Percentiles rank a stretch among this genome's conserved stretches.
These are phyloP conservation scores for Raddia guianensis DNA, from an alignment of 176 grass and related monocot species.

Conservation along the genomic window DNA sequence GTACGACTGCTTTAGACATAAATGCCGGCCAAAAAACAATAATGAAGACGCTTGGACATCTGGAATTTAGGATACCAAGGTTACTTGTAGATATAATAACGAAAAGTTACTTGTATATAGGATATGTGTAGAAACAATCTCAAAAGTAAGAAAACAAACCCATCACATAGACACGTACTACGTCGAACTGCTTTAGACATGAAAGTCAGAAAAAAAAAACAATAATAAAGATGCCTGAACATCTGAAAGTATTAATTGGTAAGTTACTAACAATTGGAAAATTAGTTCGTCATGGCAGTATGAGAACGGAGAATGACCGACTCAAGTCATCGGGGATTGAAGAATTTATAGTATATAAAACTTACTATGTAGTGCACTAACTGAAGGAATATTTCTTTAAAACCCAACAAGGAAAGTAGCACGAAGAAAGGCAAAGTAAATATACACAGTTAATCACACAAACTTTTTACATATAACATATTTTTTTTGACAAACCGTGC, in stretches of 20 bases:
- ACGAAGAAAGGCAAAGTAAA: slow-evolving; percentile 4
- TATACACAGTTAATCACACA: not conserved
- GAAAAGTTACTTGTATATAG: slow-evolving; percentile 19
- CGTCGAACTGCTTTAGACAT: slow-evolving; percentile 16
- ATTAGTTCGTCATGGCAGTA: not conserved
- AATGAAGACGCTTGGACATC: no score
- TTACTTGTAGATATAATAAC: not conserved
- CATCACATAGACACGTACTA: not conserved
- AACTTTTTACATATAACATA: not conserved
- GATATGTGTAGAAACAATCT: slow-evolving; percentile 3
- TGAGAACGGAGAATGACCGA: not conserved
- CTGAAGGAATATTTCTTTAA: not conserved
- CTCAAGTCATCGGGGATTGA: not conserved
- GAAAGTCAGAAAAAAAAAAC: slow-evolving; percentile 2
- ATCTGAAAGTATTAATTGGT: not conserved
- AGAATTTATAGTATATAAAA: slow-evolving; percentile 1
- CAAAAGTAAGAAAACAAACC: slow-evolving; percentile 2
- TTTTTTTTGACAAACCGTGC: no score
- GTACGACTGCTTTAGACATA: slow-evolving; percentile 19
- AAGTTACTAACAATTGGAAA: not conserved
- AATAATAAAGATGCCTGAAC: not conserved
- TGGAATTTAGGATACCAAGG: no score
- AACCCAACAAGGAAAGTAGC: not conserved
- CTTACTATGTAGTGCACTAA: not conserved
- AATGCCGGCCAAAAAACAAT: not conserved